These are phyloP conservation scores for Azolla pinnata DNA, from an alignment of 75 land plant genomes.

Conservation along the genomic window DNA sequence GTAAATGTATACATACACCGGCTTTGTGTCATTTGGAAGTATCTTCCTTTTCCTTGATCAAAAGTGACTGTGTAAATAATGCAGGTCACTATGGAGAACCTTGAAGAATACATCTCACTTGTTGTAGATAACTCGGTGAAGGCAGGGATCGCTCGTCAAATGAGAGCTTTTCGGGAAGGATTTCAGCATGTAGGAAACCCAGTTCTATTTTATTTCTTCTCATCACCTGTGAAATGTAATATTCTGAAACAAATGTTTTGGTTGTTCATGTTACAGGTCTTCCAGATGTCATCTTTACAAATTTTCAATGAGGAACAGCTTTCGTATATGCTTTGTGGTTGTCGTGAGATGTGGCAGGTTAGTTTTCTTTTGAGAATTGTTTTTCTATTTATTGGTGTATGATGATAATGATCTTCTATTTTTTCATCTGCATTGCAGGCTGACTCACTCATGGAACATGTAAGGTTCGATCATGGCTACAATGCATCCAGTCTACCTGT, in stretches of 20 bases:
- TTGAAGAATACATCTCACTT: conserved; percentile 55
- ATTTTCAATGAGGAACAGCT: conserved; percentile 61
- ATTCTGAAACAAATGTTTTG: conserved; percentile 1
- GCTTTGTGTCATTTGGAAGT: not conserved
- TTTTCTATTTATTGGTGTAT: conserved; percentile 5
- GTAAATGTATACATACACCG: conserved; percentile 17
- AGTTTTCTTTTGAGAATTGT: not conserved
- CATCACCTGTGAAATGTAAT: not conserved
- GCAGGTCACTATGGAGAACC: conserved; percentile 46
- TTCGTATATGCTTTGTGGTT: conserved; percentile 56
- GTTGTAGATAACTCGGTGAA: conserved; percentile 61
- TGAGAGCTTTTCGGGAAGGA: conserved; percentile 63
- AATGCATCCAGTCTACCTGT: conserved; percentile 50
- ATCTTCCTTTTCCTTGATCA: not conserved
- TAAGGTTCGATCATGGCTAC: conserved; percentile 74
- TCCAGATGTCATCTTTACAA: conserved; percentile 39
- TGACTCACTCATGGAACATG: conserved; percentile 33
- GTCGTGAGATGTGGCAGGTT: conserved; percentile 47
- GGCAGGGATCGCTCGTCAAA: conserved; percentile 48
- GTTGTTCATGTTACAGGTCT: conserved; percentile 33
- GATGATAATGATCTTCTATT: conserved; percentile 12
- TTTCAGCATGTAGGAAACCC: conserved; percentile 49
- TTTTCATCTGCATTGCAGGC: conserved; percentile 5
- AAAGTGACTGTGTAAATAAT: too few relatives aligned
- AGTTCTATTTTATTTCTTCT: not conserved